phyloP scores from a whole-genome alignment of 257 asterid species.

The Verbascum thapsus region DNA sequence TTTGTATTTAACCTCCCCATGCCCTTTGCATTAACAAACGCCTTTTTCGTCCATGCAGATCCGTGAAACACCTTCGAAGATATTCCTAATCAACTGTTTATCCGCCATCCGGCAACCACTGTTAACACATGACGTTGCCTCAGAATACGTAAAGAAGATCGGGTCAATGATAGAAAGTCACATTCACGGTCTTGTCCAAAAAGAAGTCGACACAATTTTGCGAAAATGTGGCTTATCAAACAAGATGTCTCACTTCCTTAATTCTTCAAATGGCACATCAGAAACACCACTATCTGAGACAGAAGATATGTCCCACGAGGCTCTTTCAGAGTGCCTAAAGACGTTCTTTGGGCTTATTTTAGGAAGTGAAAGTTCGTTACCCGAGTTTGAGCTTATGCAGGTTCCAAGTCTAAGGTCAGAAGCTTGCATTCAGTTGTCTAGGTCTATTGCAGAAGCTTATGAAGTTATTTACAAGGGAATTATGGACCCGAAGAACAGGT shows the following conservation, averaged over 20 bases:
- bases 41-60: slow-evolving; percentile 47
- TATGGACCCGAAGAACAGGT: slow-evolving; percentile 71
- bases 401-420: slow-evolving; percentile 84
- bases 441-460: slow-evolving; percentile 72
- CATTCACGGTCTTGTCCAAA: slow-evolving; percentile 71
- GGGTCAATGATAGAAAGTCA: slow-evolving; percentile 76
- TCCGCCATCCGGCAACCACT: slow-evolving; percentile 89
- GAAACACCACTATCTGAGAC: slow-evolving; percentile 60
- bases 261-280: slow-evolving; percentile 37
- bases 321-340: slow-evolving; percentile 81
- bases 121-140: slow-evolving; percentile 71
- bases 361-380: slow-evolving; percentile 81
- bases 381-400: slow-evolving; percentile 92
- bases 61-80: slow-evolving; percentile 85
- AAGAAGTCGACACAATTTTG: slow-evolving; percentile 70
- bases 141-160: slow-evolving; percentile 72
- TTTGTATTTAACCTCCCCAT: neutral
- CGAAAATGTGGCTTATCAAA: slow-evolving; percentile 71
- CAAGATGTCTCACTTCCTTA: slow-evolving; percentile 71
- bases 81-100: slow-evolving; percentile 89
- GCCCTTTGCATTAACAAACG: slow-evolving; percentile 18
- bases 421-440: slow-evolving; percentile 63
- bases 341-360: slow-evolving; percentile 81
- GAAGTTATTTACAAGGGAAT: slow-evolving; percentile 73
- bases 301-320: slow-evolving; percentile 67